Conservation (phyloP, 345 rosid genomes). For the Linum trigynum region DNA sequence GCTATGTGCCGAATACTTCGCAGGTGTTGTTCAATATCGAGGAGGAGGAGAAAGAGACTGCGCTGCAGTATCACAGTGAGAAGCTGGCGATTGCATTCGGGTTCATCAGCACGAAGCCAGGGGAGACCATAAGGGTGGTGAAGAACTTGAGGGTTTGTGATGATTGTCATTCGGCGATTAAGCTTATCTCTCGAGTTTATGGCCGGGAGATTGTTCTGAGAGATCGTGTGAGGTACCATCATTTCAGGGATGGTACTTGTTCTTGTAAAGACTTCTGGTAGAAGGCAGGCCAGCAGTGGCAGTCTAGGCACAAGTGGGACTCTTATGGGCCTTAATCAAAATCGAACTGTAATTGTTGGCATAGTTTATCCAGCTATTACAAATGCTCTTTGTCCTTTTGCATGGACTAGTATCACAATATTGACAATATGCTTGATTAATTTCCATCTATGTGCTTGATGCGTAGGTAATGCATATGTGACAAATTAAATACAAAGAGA, state of each 20-base stretch:
- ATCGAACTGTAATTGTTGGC: too few relatives aligned
- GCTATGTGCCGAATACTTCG: constrained; percentile 29
- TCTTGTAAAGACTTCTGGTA: constrained; percentile 38
- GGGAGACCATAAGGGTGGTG: constrained; percentile 26
- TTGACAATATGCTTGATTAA: too few relatives aligned
- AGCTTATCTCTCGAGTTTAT: constrained; percentile 28
- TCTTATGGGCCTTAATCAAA: neutral
- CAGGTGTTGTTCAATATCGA: constrained; percentile 33
- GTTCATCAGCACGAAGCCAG: constrained; percentile 26
- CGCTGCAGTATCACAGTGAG: constrained; percentile 31
- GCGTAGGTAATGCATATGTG: too few relatives aligned
- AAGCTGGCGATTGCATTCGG: constrained; percentile 40
- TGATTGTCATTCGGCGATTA: constrained; percentile 35
- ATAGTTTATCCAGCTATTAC: too few relatives aligned
- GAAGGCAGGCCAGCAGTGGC: too few relatives aligned
- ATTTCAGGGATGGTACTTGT: constrained; percentile 33
- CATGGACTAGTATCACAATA: too few relatives aligned
- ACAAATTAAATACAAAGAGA: too few relatives aligned
- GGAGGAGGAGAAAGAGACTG: constrained; percentile 36
- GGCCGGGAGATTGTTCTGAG: constrained; percentile 29
- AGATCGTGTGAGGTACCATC: constrained; percentile 35
- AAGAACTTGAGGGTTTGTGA: constrained; percentile 38
- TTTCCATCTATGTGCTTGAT: too few relatives aligned
- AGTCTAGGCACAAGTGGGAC: too few relatives aligned
- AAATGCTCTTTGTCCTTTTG: too few relatives aligned